Conservation (phyloP, 768 basidiomycete species). For the Fibroporia radiculosa region DNA sequence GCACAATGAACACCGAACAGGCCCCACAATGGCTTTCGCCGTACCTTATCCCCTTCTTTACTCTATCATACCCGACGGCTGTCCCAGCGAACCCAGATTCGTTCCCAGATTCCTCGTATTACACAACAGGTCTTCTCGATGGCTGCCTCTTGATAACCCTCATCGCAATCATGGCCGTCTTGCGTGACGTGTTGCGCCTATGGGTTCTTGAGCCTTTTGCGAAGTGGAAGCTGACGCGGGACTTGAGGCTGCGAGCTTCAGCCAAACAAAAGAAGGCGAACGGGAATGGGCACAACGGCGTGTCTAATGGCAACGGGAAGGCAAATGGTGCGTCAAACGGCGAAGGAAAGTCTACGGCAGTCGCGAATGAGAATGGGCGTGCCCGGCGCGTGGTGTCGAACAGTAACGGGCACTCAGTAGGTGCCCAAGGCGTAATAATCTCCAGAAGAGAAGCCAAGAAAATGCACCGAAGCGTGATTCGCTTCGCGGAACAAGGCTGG, state of each 20-base stretch:
- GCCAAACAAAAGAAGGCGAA: slow-evolving; percentile 13
- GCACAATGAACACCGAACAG: slow-evolving; percentile 30
- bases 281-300: slow-evolving; percentile 26
- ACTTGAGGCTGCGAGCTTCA: slow-evolving; percentile 29
- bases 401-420: slow-evolving; percentile 20
- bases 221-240: slow-evolving; percentile 58
- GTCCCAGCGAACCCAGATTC: slow-evolving; percentile 58
- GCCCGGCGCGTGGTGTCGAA: slow-evolving; percentile 3
- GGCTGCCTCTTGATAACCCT: slow-evolving; percentile 73
- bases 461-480: slow-evolving; percentile 63
- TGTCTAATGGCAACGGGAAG: slow-evolving; percentile 29
- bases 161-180: slow-evolving; percentile 79
- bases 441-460: slow-evolving; percentile 44
- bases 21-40: slow-evolving; percentile 38
- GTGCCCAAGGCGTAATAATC: slow-evolving; percentile 18
- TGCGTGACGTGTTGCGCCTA: slow-evolving; percentile 73
- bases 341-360: slow-evolving; percentile 27
- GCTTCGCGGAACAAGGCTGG: slow-evolving; percentile 98
- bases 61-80: slow-evolving; percentile 61
- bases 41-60: slow-evolving; percentile 59
- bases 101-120: slow-evolving; percentile 64
- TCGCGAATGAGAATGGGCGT: slow-evolving; percentile 28
- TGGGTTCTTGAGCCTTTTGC: slow-evolving; percentile 77
- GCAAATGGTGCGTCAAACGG: slow-evolving; percentile 16
- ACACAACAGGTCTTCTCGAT: slow-evolving; percentile 68